Evolutionary conservation across 2,329 filamentous ascomycete genomes (phyloP).

Genomic region (Sporothrix globosa): DNA sequence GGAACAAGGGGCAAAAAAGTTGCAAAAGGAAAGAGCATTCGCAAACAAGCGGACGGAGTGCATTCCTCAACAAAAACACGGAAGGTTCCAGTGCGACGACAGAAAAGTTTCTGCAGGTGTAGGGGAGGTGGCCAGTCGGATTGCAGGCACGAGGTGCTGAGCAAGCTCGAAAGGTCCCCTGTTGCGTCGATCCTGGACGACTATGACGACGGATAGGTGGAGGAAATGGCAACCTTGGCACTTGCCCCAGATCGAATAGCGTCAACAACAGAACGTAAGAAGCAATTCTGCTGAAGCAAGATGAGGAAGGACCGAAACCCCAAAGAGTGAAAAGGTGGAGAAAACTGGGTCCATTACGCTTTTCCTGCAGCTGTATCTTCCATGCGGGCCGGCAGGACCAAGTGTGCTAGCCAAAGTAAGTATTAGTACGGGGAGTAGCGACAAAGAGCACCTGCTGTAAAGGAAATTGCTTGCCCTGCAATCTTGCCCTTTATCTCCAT

Average conservation of each 20-base stretch:
- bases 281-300: neutral
- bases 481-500: slow-evolving; percentile 23
- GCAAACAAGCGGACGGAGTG: neutral
- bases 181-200: slow-evolving; percentile 13
- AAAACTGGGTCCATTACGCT: slow-evolving; percentile 25
- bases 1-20: neutral
- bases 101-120: neutral
- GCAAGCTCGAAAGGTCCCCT: neutral
- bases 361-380: neutral
- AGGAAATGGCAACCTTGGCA: slow-evolving; percentile 25
- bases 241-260: slow-evolving; percentile 19
- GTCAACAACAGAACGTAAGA: neutral
- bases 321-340: slow-evolving; percentile 26
- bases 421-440: neutral
- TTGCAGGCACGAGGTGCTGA: slow-evolving; percentile 10
- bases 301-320: neutral
- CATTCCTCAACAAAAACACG: slow-evolving; percentile 15
- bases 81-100: slow-evolving; percentile 1
- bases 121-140: neutral
- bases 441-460: slow-evolving; percentile 11
- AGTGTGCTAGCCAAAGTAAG: slow-evolving; percentile 5
- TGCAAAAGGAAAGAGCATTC: slow-evolving; percentile 11
- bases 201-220: slow-evolving; percentile 16
- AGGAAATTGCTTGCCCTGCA: neutral
- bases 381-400: slow-evolving; percentile 17